phyloP scores from a whole-genome alignment of 306 rosid species.

The Trifolium subterraneum region DNA sequence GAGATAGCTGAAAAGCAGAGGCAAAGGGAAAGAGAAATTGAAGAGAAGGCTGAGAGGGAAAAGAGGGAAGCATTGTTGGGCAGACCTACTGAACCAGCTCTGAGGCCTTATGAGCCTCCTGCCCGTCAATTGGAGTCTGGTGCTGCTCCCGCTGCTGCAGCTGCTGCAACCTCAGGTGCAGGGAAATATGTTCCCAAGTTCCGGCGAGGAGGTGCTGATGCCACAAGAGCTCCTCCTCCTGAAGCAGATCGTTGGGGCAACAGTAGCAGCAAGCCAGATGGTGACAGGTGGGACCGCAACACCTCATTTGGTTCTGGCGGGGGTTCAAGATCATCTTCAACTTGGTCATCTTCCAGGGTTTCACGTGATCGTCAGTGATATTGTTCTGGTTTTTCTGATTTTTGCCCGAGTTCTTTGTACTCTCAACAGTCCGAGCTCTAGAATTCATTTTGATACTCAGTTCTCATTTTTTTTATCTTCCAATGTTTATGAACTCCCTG shows the following conservation, averaged over 20 bases:
- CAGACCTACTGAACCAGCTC: slow-evolving; percentile 51
- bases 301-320: slow-evolving; percentile 58
- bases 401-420: slow-evolving; percentile 31
- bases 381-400: slow-evolving; percentile 21
- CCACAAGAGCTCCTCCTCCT: slow-evolving; percentile 50
- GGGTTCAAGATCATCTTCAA: slow-evolving; percentile 54
- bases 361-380: slow-evolving; percentile 39
- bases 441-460: slow-evolving; percentile 45
- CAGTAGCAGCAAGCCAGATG: slow-evolving; percentile 46
- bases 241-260: slow-evolving; percentile 69
- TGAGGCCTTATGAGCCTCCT: slow-evolving; percentile 50
- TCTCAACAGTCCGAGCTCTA: slow-evolving; percentile 25
- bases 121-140: slow-evolving; percentile 55
- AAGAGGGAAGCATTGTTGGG: slow-evolving; percentile 67
- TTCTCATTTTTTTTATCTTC: slow-evolving; percentile 46
- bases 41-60: slow-evolving; percentile 69
- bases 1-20: slow-evolving; percentile 84
- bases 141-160: slow-evolving; percentile 49
- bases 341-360: slow-evolving; percentile 81
- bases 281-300: slow-evolving; percentile 79
- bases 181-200: slow-evolving; percentile 76
- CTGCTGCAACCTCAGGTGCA: slow-evolving; percentile 42
- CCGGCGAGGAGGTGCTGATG: slow-evolving; percentile 57
- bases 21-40: slow-evolving; percentile 79
- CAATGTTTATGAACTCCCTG: slow-evolving; percentile 21